Evolutionary conservation across 1,139 yeast genomes (phyloP).

Genomic region (Blastobotrys niveus): DNA sequence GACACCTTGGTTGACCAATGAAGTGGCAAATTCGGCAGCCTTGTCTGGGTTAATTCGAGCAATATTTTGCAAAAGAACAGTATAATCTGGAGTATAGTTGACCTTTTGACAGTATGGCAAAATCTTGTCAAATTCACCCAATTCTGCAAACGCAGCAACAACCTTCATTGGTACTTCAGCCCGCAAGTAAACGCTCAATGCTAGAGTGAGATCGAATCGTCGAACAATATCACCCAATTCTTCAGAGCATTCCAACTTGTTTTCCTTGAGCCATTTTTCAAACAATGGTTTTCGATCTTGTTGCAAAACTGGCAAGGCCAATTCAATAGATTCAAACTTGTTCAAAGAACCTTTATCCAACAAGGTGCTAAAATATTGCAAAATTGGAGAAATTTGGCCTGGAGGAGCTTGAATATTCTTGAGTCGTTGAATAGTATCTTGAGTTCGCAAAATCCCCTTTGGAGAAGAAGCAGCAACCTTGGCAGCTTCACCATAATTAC

Average conservation of each 20-base stretch:
- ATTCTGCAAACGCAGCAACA: slow-evolving; percentile 85
- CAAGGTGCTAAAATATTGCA: slow-evolving; percentile 87
- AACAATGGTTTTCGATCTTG: slow-evolving; percentile 91
- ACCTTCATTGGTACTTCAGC: slow-evolving; percentile 85
- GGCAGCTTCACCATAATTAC: slow-evolving; percentile 90
- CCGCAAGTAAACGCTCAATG: slow-evolving; percentile 85
- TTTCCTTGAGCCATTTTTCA: slow-evolving; percentile 95
- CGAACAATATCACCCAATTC: slow-evolving; percentile 95
- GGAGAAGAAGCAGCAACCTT: slow-evolving; percentile 96
- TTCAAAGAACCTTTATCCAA: slow-evolving; percentile 91
- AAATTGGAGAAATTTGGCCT: slow-evolving; percentile 89
- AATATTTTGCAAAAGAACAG: slow-evolving; percentile 83
- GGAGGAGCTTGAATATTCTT: slow-evolving; percentile 92
- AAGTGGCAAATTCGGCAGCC: slow-evolving; percentile 95
- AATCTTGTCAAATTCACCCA: slow-evolving; percentile 95
- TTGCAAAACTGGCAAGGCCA: slow-evolving; percentile 92
- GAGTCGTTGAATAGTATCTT: slow-evolving; percentile 88
- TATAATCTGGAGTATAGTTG: slow-evolving; percentile 82
- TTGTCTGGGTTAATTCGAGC: slow-evolving; percentile 94
- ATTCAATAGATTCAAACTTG: slow-evolving; percentile 88
- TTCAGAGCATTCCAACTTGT: slow-evolving; percentile 88
- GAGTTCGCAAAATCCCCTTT: slow-evolving; percentile 75
- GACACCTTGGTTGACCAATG: slow-evolving; percentile 59
- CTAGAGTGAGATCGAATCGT: slow-evolving; percentile 77
- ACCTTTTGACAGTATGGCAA: slow-evolving; percentile 90